Conservation (phyloP, 2,329 filamentous ascomycete genomes). For the Fusarium dlaminii region DNA sequence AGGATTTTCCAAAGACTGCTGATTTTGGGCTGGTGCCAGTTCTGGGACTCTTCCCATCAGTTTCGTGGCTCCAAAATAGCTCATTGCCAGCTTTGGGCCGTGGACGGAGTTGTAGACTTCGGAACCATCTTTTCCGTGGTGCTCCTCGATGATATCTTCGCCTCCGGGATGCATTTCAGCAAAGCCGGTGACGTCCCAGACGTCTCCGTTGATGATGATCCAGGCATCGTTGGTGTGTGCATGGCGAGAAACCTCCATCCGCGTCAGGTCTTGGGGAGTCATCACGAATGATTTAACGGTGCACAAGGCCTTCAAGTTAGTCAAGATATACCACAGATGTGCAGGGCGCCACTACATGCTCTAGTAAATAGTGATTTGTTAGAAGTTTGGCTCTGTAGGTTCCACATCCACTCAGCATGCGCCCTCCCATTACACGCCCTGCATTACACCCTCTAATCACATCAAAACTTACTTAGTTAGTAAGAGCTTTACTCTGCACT, state of each 20-base stretch:
- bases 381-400: background rate
- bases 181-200: background rate
- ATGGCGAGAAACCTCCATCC: background rate
- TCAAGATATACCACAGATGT: background rate
- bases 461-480: no score
- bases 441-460: background rate
- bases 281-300: rapidly evolving
- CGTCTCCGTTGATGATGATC: background rate
- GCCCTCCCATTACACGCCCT: background rate
- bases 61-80: background rate
- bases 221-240: background rate
- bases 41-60: background rate
- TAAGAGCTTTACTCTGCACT: rapidly evolving
- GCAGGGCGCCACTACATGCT: rapidly evolving
- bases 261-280: background rate
- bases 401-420: background rate
- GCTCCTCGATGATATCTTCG: background rate
- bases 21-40: background rate
- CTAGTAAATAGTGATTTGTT: background rate
- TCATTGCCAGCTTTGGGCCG: background rate
- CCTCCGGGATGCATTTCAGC: background rate
- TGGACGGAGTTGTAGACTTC: background rate
- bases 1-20: background rate
- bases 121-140: background rate
- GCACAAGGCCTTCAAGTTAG: background rate